phyloP scores from a whole-genome alignment of 176 grass and related monocot genomes.

The Aegilops speltoides region DNA sequence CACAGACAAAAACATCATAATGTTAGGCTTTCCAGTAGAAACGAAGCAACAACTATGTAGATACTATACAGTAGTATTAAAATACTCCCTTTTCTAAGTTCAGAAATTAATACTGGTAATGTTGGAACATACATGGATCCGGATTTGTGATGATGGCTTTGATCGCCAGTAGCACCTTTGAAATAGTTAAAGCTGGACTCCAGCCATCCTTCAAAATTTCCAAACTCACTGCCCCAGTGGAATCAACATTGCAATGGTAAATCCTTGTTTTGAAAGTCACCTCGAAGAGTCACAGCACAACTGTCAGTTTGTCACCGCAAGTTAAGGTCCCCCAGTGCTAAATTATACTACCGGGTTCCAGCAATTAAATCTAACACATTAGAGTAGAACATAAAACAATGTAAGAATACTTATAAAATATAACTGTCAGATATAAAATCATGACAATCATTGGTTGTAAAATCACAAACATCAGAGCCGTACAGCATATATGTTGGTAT shows the following conservation, averaged over 20 bases:
- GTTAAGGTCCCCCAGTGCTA: not conserved
- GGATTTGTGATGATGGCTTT: slow-evolving; percentile 77
- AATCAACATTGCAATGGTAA: slow-evolving; percentile 79
- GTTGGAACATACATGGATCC: slow-evolving; percentile 67
- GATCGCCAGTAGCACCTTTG: slow-evolving; percentile 79
- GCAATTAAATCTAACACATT: not conserved
- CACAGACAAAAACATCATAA: slow-evolving; percentile 33
- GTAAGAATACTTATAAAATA: slow-evolving; percentile 16
- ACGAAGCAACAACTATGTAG: not conserved
- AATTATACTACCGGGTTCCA: not conserved
- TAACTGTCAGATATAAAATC: not conserved
- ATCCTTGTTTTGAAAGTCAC: slow-evolving; percentile 93
- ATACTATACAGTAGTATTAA: not conserved
- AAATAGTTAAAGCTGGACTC: slow-evolving; percentile 93
- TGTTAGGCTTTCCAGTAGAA: not conserved
- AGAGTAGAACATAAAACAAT: not conserved
- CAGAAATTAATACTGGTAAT: slow-evolving; percentile 1
- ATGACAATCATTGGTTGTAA: not conserved
- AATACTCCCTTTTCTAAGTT: not conserved
- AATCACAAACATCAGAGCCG: not conserved
- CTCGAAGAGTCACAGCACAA: slow-evolving; percentile 34
- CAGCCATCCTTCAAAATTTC: slow-evolving; percentile 75
- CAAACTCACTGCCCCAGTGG: slow-evolving; percentile 58
- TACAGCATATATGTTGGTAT: not conserved
- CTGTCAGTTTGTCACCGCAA: not conserved